Evolutionary conservation across 106 monocot genomes (phyloP).

Genomic region (Triglochin maritima): DNA sequence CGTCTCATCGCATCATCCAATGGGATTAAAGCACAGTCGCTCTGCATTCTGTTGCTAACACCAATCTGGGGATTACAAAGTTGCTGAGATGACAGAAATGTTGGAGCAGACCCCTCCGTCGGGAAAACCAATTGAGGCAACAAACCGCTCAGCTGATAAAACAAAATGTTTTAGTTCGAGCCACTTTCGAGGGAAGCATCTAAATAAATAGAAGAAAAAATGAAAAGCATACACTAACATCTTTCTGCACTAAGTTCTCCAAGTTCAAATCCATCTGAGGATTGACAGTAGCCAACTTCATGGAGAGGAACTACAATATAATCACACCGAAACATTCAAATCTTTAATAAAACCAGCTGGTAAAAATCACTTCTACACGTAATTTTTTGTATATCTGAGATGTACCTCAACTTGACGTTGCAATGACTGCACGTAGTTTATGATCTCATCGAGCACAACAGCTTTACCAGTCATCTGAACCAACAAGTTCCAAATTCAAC

Average conservation of each 20-base stretch:
- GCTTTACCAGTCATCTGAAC: conserved; percentile 67
- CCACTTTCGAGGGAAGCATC: neutral
- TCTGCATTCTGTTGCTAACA: conserved; percentile 12
- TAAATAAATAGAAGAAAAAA: neutral
- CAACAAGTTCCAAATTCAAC: neutral
- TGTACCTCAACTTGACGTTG: conserved; percentile 83
- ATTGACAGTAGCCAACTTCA: conserved; percentile 64
- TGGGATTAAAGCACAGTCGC: conserved; percentile 10
- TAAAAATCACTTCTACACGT: neutral
- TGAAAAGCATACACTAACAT: conserved; percentile 22
- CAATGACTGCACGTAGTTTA: conserved; percentile 76
- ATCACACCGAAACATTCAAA: neutral
- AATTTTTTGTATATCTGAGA: neutral
- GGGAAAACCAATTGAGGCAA: conserved; percentile 21
- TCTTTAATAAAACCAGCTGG: neutral
- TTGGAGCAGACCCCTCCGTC: conserved; percentile 13
- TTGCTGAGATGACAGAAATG: conserved; percentile 23
- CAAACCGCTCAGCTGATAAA: conserved; percentile 27
- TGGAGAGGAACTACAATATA: conserved; percentile 56
- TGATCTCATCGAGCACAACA: conserved; percentile 80
- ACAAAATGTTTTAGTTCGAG: neutral
- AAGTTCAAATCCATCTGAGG: conserved; percentile 37
- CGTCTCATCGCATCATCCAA: conserved; percentile 15
- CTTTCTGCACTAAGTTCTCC: conserved; percentile 37
- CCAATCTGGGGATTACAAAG: conserved; percentile 20